Conservation (phyloP, 768 basidiomycete species). For the Rhizopogon salebrosus region DNA sequence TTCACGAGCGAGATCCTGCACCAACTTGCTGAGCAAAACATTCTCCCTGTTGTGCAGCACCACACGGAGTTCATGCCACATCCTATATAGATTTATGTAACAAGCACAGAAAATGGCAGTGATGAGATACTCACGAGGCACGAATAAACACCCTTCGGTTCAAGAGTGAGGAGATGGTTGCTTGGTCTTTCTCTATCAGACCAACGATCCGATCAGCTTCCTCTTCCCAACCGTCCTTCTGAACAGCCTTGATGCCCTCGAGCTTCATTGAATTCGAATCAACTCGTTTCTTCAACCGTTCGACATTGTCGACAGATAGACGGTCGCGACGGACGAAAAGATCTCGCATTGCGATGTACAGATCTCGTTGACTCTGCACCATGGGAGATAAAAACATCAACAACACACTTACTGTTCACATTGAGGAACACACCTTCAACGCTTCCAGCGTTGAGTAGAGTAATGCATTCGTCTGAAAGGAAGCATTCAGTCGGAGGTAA, state of each 20-base stretch:
- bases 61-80: constrained; percentile 96
- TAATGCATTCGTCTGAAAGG: constrained; percentile 50
- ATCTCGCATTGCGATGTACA: constrained; percentile 84
- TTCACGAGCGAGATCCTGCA: constrained; percentile 68
- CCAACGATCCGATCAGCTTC: constrained; percentile 74
- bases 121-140: constrained; percentile 54
- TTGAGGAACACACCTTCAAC: constrained; percentile 51
- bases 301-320: constrained; percentile 85
- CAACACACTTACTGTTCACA: constrained; percentile 7
- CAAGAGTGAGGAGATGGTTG: constrained; percentile 67
- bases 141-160: constrained; percentile 83
- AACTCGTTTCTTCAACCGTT: constrained; percentile 81
- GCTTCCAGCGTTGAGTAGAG: constrained; percentile 70
- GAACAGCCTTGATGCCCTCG: constrained; percentile 60
- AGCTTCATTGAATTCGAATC: constrained; percentile 73
- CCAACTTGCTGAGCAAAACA: constrained; percentile 66
- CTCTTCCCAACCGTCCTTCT: constrained; percentile 82
- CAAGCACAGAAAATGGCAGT: not conserved
- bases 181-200: constrained; percentile 81
- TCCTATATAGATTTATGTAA: constrained; percentile 37
- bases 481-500: constrained; percentile 1
- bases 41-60: constrained; percentile 91
- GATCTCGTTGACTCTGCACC: constrained; percentile 67
- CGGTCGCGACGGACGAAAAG: constrained; percentile 84
- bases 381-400: constrained; percentile 6